These are phyloP conservation scores for Neonectria faginata DNA, from an alignment of 2,329 filamentous ascomycete species.

Conservation along the genomic window DNA sequence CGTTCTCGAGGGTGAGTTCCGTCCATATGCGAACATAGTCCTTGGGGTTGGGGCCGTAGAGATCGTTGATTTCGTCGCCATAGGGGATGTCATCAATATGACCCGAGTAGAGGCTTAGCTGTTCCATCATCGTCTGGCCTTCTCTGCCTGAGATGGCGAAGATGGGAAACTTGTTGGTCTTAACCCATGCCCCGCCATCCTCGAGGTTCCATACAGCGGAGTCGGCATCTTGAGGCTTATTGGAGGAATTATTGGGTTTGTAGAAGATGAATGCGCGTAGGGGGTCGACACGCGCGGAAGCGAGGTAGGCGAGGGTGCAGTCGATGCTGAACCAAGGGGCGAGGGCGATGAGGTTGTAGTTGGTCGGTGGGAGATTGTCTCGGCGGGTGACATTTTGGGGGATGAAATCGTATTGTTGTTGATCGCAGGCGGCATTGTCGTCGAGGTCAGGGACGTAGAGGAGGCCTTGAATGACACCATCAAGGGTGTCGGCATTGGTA, in stretches of 20 bases:
- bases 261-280: constrained; percentile 75
- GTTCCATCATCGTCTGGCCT: constrained; percentile 76
- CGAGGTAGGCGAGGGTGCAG: constrained; percentile 81
- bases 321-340: constrained; percentile 84
- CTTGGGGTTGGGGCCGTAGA: constrained; percentile 66
- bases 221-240: constrained; percentile 73
- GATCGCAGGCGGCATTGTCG: constrained; percentile 69
- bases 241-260: constrained; percentile 65
- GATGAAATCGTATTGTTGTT: constrained; percentile 72
- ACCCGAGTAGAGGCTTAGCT: constrained; percentile 82
- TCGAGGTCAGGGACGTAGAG: constrained; percentile 84
- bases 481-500: constrained; percentile 69
- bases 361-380: constrained; percentile 73
- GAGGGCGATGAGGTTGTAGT: constrained; percentile 82
- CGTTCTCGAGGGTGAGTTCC: constrained; percentile 61
- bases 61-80: constrained; percentile 65
- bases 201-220: constrained; percentile 77
- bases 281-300: constrained; percentile 67
- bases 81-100: constrained; percentile 73
- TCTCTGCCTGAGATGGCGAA: constrained; percentile 80
- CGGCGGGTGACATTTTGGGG: constrained; percentile 80
- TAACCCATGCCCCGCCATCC: constrained; percentile 78
- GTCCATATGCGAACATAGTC: constrained; percentile 73
- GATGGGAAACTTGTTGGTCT: constrained; percentile 78
- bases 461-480: constrained; percentile 78